phyloP scores from a whole-genome alignment of 73 alveolate species.

The Tetrahymena elliotti region DNA sequence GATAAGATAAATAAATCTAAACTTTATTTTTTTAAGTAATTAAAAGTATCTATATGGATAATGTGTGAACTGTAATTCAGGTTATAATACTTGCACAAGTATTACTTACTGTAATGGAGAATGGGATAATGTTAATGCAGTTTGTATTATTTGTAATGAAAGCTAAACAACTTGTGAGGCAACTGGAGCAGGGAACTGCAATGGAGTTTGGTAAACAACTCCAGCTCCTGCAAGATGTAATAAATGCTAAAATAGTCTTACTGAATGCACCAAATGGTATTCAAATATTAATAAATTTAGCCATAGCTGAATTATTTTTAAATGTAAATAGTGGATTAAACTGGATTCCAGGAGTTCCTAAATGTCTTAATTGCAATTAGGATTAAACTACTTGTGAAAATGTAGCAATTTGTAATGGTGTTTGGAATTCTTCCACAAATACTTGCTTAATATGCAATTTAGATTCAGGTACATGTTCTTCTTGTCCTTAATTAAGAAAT shows the following conservation, averaged over 20 bases:
- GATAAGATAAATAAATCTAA: no score
- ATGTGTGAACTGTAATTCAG: not conserved
- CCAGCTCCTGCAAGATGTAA: not conserved
- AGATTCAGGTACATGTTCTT: not conserved
- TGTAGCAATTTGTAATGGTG: not conserved
- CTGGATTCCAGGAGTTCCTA: not conserved
- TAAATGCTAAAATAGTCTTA: not conserved
- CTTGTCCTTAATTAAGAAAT: not conserved
- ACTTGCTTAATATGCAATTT: not conserved
- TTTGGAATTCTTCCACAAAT: not conserved
- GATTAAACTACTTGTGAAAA: not conserved
- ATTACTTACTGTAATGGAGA: not conserved
- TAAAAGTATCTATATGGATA: not conserved
- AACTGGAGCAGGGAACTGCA: not conserved
- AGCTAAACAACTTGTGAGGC: not conserved
- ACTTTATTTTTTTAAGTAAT: not conserved
- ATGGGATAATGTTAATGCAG: not conserved
- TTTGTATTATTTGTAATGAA: not conserved
- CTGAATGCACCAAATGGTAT: not conserved
- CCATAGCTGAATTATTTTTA: not conserved
- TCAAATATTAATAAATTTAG: not conserved
- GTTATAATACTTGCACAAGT: not conserved
- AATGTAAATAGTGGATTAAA: not conserved
- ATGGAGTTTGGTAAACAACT: not conserved
- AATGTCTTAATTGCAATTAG: not conserved